Evolutionary conservation across 1,139 yeast species (phyloP), one percentile per base, ranked within the genome.

Genomic region (Suhomyces chickasaworum): DNA sequence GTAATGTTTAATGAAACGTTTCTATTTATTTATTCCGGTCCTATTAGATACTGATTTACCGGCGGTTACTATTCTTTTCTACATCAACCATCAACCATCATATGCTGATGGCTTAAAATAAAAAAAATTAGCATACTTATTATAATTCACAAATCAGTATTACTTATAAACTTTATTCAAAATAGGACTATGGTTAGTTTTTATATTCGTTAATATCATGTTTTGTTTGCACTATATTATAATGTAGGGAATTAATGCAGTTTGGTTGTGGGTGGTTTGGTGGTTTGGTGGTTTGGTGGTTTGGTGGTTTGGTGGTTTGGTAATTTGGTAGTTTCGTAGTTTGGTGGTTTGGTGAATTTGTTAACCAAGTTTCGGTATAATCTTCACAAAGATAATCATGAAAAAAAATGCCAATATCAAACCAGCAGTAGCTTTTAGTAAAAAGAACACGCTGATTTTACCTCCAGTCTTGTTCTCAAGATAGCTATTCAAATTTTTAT

Each of bases 391-490:
- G 2, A 56, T 25, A 5, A 53, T 45, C 58, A 69, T 66, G 33
- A 65, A 41, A 31, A 71, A 51, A 44, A 71, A 71, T 8, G 54
- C 51, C 9, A 64, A 34, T 3, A 66, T 46, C 20, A 69, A 46
- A 2, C 52, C 63, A 7, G 59, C 57, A 7, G 64, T 52, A 3
- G 58, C 58, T 49, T 71, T 71, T 59, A 71, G 39, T 29, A 72
- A 52, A 45, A 69, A 70, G 65, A 69, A 68, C 31, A 71, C 53
- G 17, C 71, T 59, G 6, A 72, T 68, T 44, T 64, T 71, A 13
- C 71, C 71, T 0, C 76, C 76, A 16, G 73, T 59, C 52, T 71
- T 71, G 48, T 73, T 74, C 37, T 53, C 57, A 37, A 56, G 52
- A 33, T 72, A 73, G 42, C 56, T 58, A 48, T 69, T 70, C 54